Evolutionary conservation across 257 asterid genomes (phyloP), one percentile per base, ranked within the genome.

Genomic region (Solanum ossicruentum): DNA sequence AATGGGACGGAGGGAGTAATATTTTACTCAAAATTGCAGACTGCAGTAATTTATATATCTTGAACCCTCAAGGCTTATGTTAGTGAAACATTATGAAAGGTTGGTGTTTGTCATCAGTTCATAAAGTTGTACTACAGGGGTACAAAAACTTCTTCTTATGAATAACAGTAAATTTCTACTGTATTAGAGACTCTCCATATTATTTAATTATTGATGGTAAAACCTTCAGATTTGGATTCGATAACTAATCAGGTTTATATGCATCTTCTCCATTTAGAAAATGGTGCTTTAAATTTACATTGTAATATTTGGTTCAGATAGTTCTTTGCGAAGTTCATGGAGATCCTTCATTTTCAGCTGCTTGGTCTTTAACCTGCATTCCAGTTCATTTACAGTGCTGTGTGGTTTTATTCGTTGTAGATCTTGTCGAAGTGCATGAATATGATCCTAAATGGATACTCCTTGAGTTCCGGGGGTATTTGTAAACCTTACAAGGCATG

Each of bases 381-480:
- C 11, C 57, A 15, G 57, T 72, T 36, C 57, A 43, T 72, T 72
- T 20, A 45, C 18, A 2, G 56, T 43, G 11, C 36, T 20, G 32
- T 12, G 57, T 72, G 57, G 20, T 72, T 72, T 72, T n/a, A 36
- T 72, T 72, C 57, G 11, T 3, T 43, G 57, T 65, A 83, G 63
- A 65, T 83, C 52, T 83, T 65, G 20, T 65, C 65, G 8, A 83
- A 83, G 83, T 80, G 90, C 71, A 85, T 84, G 88, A 91, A 88
- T 85, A 92, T 95, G 97, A 87, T 84, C 87, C 88, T 90, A 3
- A 88, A 75, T 81, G 97, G 95, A 36, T 88, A 90, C 86, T 86
- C 83, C 71, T 81, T 84, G 79, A 91, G 83, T 72, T 80, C 89
- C 86, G 90, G 92, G 82, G 89, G 86, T 84, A 80, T 85, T 54